Percentiles rank a stretch among this genome's conserved stretches.
These are phyloP conservation scores for Amesomyces nigricolor DNA, from an alignment of 2,329 filamentous ascomycete species.

Conservation along the genomic window DNA sequence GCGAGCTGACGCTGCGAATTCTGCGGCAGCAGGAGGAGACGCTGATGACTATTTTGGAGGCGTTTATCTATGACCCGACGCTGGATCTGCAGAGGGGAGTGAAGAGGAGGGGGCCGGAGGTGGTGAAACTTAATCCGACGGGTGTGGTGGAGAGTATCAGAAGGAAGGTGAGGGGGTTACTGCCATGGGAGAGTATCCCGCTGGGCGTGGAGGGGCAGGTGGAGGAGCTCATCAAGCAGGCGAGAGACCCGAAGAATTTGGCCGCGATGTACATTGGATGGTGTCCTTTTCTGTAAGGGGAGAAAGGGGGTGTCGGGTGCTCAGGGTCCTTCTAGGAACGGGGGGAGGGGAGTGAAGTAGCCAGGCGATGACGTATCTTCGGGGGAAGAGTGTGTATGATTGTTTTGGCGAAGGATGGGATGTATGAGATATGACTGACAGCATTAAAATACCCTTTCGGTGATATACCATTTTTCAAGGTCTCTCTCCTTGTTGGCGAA, in stretches of 20 bases:
- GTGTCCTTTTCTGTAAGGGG: slow-evolving; percentile 53
- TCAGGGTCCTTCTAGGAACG: neutral
- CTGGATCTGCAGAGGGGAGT: slow-evolving; percentile 72
- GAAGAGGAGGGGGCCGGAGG: slow-evolving; percentile 53
- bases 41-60: slow-evolving; percentile 93
- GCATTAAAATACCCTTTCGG: too few relatives aligned
- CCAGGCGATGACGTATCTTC: too few relatives aligned
- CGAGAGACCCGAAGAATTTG: slow-evolving; percentile 72
- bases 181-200: slow-evolving; percentile 84
- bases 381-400: neutral
- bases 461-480: too few relatives aligned
- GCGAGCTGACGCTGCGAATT: slow-evolving; percentile 79
- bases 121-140: slow-evolving; percentile 49
- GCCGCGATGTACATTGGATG: slow-evolving; percentile 97
- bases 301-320: neutral
- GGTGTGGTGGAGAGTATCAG: slow-evolving; percentile 87
- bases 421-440: too few relatives aligned
- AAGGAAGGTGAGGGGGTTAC: slow-evolving; percentile 76
- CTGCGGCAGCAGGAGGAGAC: slow-evolving; percentile 91
- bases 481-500: too few relatives aligned
- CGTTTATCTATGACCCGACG: slow-evolving; percentile 94
- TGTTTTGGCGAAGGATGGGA: too few relatives aligned
- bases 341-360: neutral
- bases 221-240: slow-evolving; percentile 87
- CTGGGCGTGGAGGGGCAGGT: slow-evolving; percentile 95